A percentile compares a stretch with the other conserved stretches of the same genome.
These are phyloP conservation scores for Phytomonas sp. DNA, from an alignment of 208 protist genomes.

Conservation along the genomic window DNA sequence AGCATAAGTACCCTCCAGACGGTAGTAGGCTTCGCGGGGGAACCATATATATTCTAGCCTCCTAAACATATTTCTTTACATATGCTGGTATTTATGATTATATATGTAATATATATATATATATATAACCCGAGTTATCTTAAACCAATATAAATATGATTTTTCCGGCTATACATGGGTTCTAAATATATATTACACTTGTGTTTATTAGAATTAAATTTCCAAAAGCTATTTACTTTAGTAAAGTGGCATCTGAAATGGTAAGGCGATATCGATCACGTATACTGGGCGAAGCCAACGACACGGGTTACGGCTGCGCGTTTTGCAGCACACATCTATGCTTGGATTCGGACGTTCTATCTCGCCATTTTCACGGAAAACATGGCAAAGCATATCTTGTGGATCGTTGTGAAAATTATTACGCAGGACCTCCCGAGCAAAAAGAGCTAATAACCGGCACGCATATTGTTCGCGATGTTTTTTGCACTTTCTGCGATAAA, in stretches of 20 bases:
- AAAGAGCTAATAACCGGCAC: conserved; percentile 71
- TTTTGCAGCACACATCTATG: conserved; percentile 70
- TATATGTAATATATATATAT: background rate
- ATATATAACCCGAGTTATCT: background rate
- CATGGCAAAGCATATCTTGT: conserved; percentile 66
- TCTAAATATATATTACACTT: background rate
- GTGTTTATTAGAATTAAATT: background rate
- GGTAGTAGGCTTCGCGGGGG: too few species aligned
- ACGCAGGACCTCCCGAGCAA: conserved; percentile 62
- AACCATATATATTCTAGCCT: background rate
- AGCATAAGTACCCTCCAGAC: background rate
- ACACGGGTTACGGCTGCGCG: conserved; percentile 54
- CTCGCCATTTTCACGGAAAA: conserved; percentile 59
- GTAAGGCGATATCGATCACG: conserved; percentile 30
- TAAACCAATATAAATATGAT: background rate
- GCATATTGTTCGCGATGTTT: conserved; percentile 72
- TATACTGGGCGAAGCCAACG: conserved; percentile 22
- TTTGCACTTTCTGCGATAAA: conserved; percentile 61
- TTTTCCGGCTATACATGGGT: background rate
- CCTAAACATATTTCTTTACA: background rate
- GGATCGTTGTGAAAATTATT: conserved; percentile 64
- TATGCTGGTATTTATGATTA: background rate
- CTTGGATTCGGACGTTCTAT: conserved; percentile 48
- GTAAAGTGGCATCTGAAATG: conserved; percentile 14
- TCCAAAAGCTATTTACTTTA: background rate